Base-by-base conservation (phyloP, 805 yeast genomes). In the Yarrowia sp. region DNA sequence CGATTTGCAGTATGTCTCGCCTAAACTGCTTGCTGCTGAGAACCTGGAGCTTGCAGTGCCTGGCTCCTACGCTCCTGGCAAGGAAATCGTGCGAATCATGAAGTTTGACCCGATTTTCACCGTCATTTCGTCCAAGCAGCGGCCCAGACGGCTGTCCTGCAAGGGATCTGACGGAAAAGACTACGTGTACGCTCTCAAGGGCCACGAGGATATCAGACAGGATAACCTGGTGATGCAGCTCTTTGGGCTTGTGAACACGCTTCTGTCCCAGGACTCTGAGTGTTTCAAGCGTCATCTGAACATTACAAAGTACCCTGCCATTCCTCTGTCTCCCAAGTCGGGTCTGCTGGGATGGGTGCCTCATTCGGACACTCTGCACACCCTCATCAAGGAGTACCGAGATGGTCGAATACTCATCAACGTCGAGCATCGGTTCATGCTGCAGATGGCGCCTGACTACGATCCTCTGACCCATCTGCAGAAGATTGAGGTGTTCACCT, bases 301-400 rank as follows among this genome's bases (percentile, higher is more conserved):
- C 75, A 92, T 95, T 70, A 97, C 92, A 74, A 88, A 88, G 71
- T 95, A 86, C 79, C 89, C 97, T 0, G 98, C 97, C 0, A 94
- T 91, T 73, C 99, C 99, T 9, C 79, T 95, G 55, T 92, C 98
- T 2, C 99, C 99, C 30, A 92, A 91, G 74, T 91, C 97, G n/a
- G 99, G 99, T 70, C 78, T 95, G 63, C 79, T 95, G 52, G 97
- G 98, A 0, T 95, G 98, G 98, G 99, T 95, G 56, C 95, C 97
- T 8, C 94, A 95, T 76, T 89, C 97, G 73, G 99, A 96, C 74
- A 95, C 99, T 0, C 90, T 95, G 85, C 98, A 95, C 77, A 93
- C 89, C 8, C 82, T 95, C 70, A 94, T 95, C 67, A 85, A 92
- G 70, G 98, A 94, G 73, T 92, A 93, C 76, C 86, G 99, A 73